phyloP scores from a whole-genome alignment of 257 asterid genomes.

The Marsdenia floribunda region DNA sequence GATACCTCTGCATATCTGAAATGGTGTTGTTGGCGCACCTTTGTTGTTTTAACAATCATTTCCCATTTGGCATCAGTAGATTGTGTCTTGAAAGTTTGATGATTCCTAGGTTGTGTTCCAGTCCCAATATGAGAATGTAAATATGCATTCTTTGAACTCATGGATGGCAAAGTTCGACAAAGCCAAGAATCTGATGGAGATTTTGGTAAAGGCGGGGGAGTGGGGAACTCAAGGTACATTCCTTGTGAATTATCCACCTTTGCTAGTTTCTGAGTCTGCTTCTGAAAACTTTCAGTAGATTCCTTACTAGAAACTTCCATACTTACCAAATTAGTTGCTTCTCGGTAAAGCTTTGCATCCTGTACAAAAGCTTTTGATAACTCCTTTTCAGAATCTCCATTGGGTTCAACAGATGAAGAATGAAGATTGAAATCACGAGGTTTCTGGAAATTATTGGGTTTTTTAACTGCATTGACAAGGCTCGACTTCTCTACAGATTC shows the following conservation, averaged over 20 bases:
- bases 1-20: slow-evolving; percentile 50
- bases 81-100: slow-evolving; percentile 30
- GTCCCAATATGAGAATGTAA: slow-evolving; percentile 20
- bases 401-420: slow-evolving; percentile 16
- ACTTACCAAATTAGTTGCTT: slow-evolving; percentile 11
- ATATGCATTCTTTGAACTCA: slow-evolving; percentile 37
- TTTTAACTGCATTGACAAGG: slow-evolving; percentile 14
- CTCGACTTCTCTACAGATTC: slow-evolving; percentile 24
- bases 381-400: slow-evolving; percentile 12
- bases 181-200: slow-evolving; percentile 95
- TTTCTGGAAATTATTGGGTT: slow-evolving; percentile 21
- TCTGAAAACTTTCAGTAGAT: slow-evolving; percentile 17
- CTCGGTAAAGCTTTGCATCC: slow-evolving; percentile 20
- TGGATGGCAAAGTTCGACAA: slow-evolving; percentile 68
- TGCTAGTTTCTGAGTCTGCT: slow-evolving; percentile 16
- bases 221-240: slow-evolving; percentile 29
- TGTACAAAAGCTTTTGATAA: slow-evolving; percentile 20
- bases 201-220: slow-evolving; percentile 71
- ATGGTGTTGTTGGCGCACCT: slow-evolving; percentile 40
- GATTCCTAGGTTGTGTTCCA: slow-evolving; percentile 24
- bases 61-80: slow-evolving; percentile 51
- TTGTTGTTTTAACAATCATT: slow-evolving; percentile 51
- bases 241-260: slow-evolving; percentile 15
- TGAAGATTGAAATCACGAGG: slow-evolving; percentile 19
- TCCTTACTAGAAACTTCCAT: slow-evolving; percentile 17